phyloP scores from a whole-genome alignment of 2,329 filamentous ascomycete species.

The Esteya vermicola region DNA sequence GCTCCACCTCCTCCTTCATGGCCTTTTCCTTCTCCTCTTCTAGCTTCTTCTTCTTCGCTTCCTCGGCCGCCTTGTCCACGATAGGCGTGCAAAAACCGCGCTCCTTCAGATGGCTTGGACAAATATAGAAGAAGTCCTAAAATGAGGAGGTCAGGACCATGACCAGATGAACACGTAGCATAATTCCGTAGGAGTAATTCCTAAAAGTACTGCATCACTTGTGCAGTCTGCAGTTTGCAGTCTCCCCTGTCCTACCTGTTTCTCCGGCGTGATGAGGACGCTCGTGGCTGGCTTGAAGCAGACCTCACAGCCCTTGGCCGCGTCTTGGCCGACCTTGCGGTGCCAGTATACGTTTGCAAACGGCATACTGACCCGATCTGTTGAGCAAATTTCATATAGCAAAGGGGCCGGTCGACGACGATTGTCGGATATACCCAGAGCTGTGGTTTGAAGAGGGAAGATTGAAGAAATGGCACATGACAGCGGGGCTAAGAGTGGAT shows the following conservation, averaged over 20 bases:
- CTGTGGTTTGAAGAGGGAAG: background rate
- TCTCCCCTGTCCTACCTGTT: slow-evolving; percentile 47
- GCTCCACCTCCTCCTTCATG: slow-evolving; percentile 38
- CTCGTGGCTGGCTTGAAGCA: slow-evolving; percentile 82
- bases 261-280: slow-evolving; percentile 78
- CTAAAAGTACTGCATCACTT: background rate
- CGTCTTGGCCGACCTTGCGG: slow-evolving; percentile 73
- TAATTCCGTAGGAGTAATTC: no score
- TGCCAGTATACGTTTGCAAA: slow-evolving; percentile 74
- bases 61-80: slow-evolving; percentile 51
- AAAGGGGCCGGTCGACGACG: background rate
- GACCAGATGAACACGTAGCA: background rate
- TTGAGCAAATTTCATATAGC: background rate
- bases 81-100: slow-evolving; percentile 64
- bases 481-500: no score
- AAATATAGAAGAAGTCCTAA: slow-evolving; percentile 84
- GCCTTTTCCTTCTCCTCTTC: slow-evolving; percentile 46
- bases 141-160: background rate
- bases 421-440: no score
- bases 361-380: slow-evolving; percentile 21
- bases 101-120: slow-evolving; percentile 70
- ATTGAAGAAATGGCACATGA: background rate
- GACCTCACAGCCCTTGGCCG: slow-evolving; percentile 73
- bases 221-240: background rate
- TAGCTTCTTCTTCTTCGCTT: slow-evolving; percentile 48